These are phyloP conservation scores for Kodamaea hsintzibuensis DNA, from an alignment of 805 yeast species.

Conservation along the genomic window DNA sequence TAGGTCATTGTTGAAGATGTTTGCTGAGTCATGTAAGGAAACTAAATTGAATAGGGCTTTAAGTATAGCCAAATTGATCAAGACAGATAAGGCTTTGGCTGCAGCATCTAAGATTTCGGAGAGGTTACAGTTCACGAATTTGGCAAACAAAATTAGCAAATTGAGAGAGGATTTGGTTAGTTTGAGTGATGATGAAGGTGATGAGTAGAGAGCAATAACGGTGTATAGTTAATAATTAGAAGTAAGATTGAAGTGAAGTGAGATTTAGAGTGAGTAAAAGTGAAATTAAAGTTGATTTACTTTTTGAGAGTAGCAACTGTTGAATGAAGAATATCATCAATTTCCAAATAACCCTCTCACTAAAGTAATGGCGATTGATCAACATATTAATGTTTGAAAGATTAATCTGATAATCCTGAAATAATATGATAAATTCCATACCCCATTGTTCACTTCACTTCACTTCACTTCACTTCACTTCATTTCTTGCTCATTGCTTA, in stretches of 20 bases:
- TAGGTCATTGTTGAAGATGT: constrained; percentile 71
- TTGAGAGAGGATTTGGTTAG: constrained; percentile 37
- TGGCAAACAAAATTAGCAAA: constrained; percentile 38
- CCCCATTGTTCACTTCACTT: too few relatives aligned
- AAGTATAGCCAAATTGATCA: constrained; percentile 66
- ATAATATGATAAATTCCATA: too few relatives aligned
- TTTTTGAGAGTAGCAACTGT: too few relatives aligned
- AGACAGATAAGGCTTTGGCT: constrained; percentile 73
- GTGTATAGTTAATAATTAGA: background rate
- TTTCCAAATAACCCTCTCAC: too few relatives aligned
- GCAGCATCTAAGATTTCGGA: constrained; percentile 88
- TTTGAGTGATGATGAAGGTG: constrained; percentile 16
- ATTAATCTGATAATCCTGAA: too few relatives aligned
- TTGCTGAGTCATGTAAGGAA: constrained; percentile 72
- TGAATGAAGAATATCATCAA: too few relatives aligned
- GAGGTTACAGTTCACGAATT: constrained; percentile 45
- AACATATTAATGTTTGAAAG: too few relatives aligned
- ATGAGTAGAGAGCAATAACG: constrained; percentile 1
- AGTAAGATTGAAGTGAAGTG: too few relatives aligned
- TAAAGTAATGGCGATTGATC: too few relatives aligned
- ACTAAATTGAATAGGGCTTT: constrained; percentile 65
- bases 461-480: too few relatives aligned
- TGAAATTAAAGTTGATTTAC: too few relatives aligned
- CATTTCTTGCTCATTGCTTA: too few relatives aligned
- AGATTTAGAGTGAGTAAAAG: background rate